Evolutionary conservation across 2,329 filamentous ascomycete species (phyloP).

Genomic region (Teratosphaeria gauchensis): DNA sequence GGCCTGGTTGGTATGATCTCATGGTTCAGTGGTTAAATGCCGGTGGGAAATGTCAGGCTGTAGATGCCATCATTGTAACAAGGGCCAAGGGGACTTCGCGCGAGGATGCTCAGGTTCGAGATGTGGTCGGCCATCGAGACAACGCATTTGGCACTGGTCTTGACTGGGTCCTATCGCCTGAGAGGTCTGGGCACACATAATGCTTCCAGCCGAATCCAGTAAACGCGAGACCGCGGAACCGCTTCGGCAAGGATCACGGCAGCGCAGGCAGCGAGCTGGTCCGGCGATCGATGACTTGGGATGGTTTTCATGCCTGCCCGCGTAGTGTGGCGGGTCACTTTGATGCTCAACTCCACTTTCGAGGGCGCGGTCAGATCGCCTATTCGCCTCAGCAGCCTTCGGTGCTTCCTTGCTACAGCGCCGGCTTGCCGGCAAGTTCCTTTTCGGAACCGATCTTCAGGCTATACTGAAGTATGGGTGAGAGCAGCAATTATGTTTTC

Average conservation of each 20-base stretch:
- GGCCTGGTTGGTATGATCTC: background rate
- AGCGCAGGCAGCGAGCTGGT: background rate
- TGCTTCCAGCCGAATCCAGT: background rate
- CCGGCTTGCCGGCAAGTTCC: background rate
- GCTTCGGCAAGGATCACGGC: background rate
- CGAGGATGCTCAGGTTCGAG: background rate
- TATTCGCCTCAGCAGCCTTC: background rate
- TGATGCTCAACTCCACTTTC: background rate
- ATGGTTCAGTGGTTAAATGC: background rate
- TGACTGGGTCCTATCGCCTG: too few species aligned
- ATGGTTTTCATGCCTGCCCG: background rate
- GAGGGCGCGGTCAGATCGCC: background rate
- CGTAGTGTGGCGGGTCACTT: background rate
- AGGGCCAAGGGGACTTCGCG: too few species aligned
- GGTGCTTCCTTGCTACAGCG: background rate
- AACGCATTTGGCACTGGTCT: too few species aligned
- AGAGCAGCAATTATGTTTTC: background rate
- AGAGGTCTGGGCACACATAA: background rate
- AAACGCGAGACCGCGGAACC: background rate
- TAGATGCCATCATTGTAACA: too few species aligned
- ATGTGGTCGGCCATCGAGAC: background rate
- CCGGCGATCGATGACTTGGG: background rate
- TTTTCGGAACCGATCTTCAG: background rate
- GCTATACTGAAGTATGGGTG: background rate
- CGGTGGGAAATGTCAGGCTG: background rate